A percentile compares a stretch with the other conserved stretches of the same genome.
phyloP scores from a whole-genome alignment of 179 eudicot species.

The Gypsophila paniculata region DNA sequence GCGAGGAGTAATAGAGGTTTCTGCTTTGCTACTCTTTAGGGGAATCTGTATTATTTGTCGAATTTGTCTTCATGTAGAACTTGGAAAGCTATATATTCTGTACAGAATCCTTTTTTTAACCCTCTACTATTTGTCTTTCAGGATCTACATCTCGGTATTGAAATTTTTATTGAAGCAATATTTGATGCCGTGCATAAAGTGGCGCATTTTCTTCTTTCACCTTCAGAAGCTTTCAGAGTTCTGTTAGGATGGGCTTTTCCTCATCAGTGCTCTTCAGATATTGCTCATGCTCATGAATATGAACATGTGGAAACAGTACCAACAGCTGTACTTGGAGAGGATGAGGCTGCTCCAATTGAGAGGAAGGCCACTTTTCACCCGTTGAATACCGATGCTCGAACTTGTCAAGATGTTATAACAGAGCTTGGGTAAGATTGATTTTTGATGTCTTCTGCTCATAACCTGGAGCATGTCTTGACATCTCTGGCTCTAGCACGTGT shows the following conservation, averaged over 20 bases:
- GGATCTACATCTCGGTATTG: constrained; percentile 88
- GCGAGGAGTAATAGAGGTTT: constrained; percentile 93
- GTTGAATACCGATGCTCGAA: constrained; percentile 88
- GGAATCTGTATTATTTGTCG: not conserved
- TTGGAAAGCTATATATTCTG: not conserved
- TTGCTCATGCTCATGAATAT: constrained; percentile 19
- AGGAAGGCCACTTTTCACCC: constrained; percentile 48
- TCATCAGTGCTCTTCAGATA: constrained; percentile 14
- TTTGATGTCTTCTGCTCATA: constrained; percentile 2
- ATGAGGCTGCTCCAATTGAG: constrained; percentile 59
- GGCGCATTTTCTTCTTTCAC: constrained; percentile 72
- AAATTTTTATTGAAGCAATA: constrained; percentile 72
- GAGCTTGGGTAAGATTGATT: constrained; percentile 79
- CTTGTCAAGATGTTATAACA: constrained; percentile 95
- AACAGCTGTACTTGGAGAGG: constrained; percentile 58
- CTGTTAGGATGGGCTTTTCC: constrained; percentile 53
- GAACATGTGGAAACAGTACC: constrained; percentile 38
- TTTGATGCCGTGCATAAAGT: constrained; percentile 76
- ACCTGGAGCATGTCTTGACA: not conserved
- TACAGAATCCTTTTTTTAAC: constrained; percentile 10
- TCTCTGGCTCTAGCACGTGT: not conserved
- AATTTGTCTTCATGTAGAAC: not conserved
- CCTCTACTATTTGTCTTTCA: constrained; percentile 24
- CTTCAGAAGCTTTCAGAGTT: constrained; percentile 45
- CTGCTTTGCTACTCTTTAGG: constrained; percentile 13